Conservation (phyloP, 352 stramenopile genomes). For the Phytopythium vexans region DNA sequence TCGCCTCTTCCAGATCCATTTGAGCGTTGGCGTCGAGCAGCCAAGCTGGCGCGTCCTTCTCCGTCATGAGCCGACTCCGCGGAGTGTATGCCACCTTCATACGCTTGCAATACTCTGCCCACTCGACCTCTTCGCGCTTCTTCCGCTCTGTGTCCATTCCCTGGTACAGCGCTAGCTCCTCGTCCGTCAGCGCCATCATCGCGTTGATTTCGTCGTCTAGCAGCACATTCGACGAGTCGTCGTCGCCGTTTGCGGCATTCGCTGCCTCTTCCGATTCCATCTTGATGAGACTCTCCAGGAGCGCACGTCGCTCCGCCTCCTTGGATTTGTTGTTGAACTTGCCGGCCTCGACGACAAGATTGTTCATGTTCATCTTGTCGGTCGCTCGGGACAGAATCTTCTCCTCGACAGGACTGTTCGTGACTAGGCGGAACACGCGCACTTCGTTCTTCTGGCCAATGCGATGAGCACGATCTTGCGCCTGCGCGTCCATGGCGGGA, state of each 20-base stretch:
- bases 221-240: constrained; percentile 63
- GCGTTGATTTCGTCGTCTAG: constrained; percentile 87
- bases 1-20: constrained; percentile 54
- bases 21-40: constrained; percentile 65
- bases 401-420: constrained; percentile 85
- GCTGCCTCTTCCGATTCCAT: constrained; percentile 87
- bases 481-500: constrained; percentile 94
- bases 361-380: constrained; percentile 92
- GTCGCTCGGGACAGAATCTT: constrained; percentile 85
- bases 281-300: constrained; percentile 86
- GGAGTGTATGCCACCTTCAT: constrained; percentile 34
- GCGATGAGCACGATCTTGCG: constrained; percentile 89
- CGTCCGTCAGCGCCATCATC: constrained; percentile 88
- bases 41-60: constrained; percentile 71
- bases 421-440: constrained; percentile 82
- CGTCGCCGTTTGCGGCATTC: constrained; percentile 53
- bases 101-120: constrained; percentile 65
- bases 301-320: constrained; percentile 76
- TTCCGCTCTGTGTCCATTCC: constrained; percentile 63
- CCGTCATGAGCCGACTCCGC: constrained; percentile 62
- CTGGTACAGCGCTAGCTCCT: constrained; percentile 80
- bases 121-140: constrained; percentile 59
- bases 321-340: constrained; percentile 90
- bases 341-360: constrained; percentile 84
- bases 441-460: constrained; percentile 92